phyloP scores from a whole-genome alignment of 2,329 filamentous ascomycete genomes.

The Chaetothyriales sp. region DNA sequence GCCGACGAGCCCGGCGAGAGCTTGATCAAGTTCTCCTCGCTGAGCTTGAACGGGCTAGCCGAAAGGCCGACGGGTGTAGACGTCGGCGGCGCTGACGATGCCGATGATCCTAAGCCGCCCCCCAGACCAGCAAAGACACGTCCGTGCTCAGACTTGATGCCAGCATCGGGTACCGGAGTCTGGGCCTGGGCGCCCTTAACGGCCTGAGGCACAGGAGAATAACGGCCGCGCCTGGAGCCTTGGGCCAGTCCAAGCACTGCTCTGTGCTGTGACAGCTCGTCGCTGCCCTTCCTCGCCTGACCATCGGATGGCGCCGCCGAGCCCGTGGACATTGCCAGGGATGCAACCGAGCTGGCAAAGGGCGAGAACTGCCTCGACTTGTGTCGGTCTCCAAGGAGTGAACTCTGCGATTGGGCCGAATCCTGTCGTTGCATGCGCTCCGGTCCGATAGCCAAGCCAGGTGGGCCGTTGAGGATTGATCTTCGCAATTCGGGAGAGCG shows the following conservation, averaged over 20 bases:
- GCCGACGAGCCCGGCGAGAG: conserved; percentile 29
- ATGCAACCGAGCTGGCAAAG: conserved; percentile 22
- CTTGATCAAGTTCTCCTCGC: conserved; percentile 26
- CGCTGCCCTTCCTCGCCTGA: conserved; percentile 32
- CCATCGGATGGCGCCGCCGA: conserved; percentile 22
- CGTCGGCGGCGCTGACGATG: conserved; percentile 31
- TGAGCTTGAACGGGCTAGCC: conserved; percentile 34
- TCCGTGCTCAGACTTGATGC: conserved; percentile 88
- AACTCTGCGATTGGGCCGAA: conserved; percentile 16
- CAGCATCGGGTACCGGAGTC: conserved; percentile 65
- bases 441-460: conserved; percentile 8
- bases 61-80: conserved; percentile 10
- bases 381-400: conserved; percentile 13
- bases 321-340: conserved; percentile 18
- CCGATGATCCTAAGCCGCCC: conserved; percentile 45
- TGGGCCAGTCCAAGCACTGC: conserved; percentile 55
- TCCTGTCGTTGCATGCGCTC: conserved; percentile 16
- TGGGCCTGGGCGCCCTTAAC: conserved; percentile 83
- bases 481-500: conserved; percentile 15
- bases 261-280: conserved; percentile 45
- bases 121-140: conserved; percentile 92
- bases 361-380: conserved; percentile 23
- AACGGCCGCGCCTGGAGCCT: conserved; percentile 66
- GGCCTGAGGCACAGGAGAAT: conserved; percentile 80
- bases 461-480: conserved; percentile 6